A percentile compares a stretch with the other conserved stretches of the same genome.
phyloP scores from a whole-genome alignment of 805 yeast species.

The Komagataella pastoris region DNA sequence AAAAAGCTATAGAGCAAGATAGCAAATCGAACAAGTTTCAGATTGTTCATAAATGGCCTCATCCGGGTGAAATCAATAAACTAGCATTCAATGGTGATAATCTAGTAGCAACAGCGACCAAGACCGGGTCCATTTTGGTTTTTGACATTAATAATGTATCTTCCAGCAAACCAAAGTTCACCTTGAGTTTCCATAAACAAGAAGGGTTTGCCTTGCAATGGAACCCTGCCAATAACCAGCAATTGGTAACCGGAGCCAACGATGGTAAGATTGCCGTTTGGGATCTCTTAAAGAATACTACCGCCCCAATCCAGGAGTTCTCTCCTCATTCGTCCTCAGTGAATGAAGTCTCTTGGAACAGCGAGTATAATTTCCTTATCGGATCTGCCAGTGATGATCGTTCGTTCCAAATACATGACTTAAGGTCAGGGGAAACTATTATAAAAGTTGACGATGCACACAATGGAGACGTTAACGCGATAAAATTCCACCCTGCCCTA shows the following conservation, averaged over 20 bases:
- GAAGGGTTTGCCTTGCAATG: slow-evolving; percentile 70
- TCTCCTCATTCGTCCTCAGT: slow-evolving; percentile 42
- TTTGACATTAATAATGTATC: slow-evolving; percentile 18
- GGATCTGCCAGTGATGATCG: slow-evolving; percentile 66
- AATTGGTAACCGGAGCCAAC: slow-evolving; percentile 49
- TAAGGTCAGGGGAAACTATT: slow-evolving; percentile 21
- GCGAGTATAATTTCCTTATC: slow-evolving; percentile 27
- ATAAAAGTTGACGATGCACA: slow-evolving; percentile 31
- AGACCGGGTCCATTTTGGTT: slow-evolving; percentile 33
- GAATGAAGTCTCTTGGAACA: slow-evolving; percentile 56
- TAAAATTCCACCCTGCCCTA: slow-evolving; percentile 48
- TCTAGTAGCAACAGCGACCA: slow-evolving; percentile 41
- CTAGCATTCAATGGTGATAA: slow-evolving; percentile 40
- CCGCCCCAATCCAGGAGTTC: slow-evolving; percentile 33
- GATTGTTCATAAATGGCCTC: slow-evolving; percentile 37
- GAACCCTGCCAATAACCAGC: slow-evolving; percentile 28
- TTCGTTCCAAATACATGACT: slow-evolving; percentile 47
- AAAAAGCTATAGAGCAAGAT: slow-evolving; percentile 11
- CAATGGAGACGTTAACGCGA: slow-evolving; percentile 51
- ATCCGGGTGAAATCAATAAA: slow-evolving; percentile 55
- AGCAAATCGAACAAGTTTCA: slow-evolving; percentile 26
- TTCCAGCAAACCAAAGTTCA: slow-evolving; percentile 7
- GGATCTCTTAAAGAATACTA: slow-evolving; percentile 26
- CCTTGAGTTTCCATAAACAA: slow-evolving; percentile 39
- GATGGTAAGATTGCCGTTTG: slow-evolving; percentile 61